Evolutionary conservation across 441 rosid genomes (phyloP), one percentile per base, ranked within the genome.

Genomic region (Hypseocharis bilobata): DNA sequence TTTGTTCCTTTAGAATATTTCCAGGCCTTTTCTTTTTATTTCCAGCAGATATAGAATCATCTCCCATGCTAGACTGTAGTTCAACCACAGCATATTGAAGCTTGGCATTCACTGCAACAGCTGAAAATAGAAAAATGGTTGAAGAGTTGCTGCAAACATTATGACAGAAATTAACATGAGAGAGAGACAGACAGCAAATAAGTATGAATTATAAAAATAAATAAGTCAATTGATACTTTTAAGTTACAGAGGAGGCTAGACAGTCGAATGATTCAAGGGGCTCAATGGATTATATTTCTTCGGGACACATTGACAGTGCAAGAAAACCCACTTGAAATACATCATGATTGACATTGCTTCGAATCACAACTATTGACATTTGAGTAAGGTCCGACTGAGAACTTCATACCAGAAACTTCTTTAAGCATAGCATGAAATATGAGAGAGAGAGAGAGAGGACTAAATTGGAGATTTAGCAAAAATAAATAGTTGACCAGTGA

Each of bases 61-160:
- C 86, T 66, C 77, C 93, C 45, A 60, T 52, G 49, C 70, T 44
- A 36, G 87, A 64, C 66, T 81, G 82, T 67, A 86, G 78, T 80
- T 86, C 93, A 62, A 87, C 87, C 63, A 91, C 84, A 67, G 97
- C 92, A 80, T 93, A 93, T 67, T 87, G 89, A 73, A 93, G 91
- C 72, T 87, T 88, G 68, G 86, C 86, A 77, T 93, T 91, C 74
- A 91, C 95, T 8, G 97, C 99, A 61, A 93, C 96, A 81, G 96
- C 99, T 93, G 93, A 67, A 59, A 59, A 68, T 14, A 69, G 49
- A 64, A 69, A 38, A 65, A 74, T 60, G 47, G 32, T 17, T 10
- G 29, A 27, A 40, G 40, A 2, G 32, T 64, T 6, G 64, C 38
- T 8, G 19, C 62, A 62, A 30, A 55, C 17, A 58, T 6, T 51